Evolutionary conservation across 1,139 yeast genomes (phyloP), one percentile per base, ranked within the genome.

Genomic region (Debaryomycetaceae sp.): DNA sequence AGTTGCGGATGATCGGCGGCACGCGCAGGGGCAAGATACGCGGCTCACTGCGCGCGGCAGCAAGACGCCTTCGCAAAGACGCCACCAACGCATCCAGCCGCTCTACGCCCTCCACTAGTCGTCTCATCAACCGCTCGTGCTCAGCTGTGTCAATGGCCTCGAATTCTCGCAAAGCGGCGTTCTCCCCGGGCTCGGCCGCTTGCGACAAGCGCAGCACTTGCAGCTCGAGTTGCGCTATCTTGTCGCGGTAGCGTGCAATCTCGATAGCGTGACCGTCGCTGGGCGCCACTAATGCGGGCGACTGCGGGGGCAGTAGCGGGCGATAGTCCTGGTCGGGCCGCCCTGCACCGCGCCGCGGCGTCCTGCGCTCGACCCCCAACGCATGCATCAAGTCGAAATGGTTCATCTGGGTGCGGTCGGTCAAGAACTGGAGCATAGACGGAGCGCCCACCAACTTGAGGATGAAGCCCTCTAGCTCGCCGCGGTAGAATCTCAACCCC

Each of bases 401-500:
- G 2, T 49, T 36, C 6, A 56, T 34, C 2, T 51, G 48, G 7
- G 50, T 46, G 30, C 67, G 40, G 3, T 50, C 54, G 4, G 35
- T 34, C 7, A 65, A 38, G 26, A 61, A 54, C 18, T 37, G 44
- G 17, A 45, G 50, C 31, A 63, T 45, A 13, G 46, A 41, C 8
- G 36, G 23, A 21, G 43, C 41, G 4, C 49, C 49, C 2, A 56
- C 62, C 26, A 65, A 44, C 18, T 49, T 50, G 22, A 56, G 41
- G 10, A 66, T 28, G 36, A 65, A 64, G 20, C 43, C 45, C 28
- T 42, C 41, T 16, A 61, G 45, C 21, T 61, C 67, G 4, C 31
- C 30, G 33, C 49, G 52, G 32, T 46, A 48, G 10, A 66, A 40
- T 32, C 50, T 55, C 34, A 56, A 40, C 11, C 40, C 41, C 2